Evolutionary conservation across 164 flowering plant genomes (phyloP), one percentile per base, ranked within the genome.

Genomic region (Stephania yunnanensis): DNA sequence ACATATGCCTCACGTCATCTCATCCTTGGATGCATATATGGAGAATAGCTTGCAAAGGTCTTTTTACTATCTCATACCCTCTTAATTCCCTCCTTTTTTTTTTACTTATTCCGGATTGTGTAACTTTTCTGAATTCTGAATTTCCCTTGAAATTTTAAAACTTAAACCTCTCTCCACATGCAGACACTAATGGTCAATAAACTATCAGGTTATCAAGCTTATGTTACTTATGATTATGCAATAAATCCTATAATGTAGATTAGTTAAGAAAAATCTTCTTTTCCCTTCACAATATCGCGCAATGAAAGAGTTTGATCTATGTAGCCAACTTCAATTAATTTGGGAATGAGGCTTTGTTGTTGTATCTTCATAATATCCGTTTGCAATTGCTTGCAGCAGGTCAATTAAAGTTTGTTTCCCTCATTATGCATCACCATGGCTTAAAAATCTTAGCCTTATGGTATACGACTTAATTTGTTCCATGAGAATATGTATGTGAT

Each of bases 41-140:
- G 99, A 93, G 45, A 83, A 72, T 81, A 94, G 94, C 64, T 80
- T 95, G 30, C 90, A 87, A 20, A 89, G 97, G 99, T 92, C 65
- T 58, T 13, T 58, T 58, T 58, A 17, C 65, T 58, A 17, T 58
- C 15, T 19, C 65, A 7, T 58, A 19, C 7, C 5, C 65, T 19
- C 65, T 58, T 17, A 17, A 48, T 48, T 36, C 4, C 15, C 3
- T 53, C 0, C 0, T 12, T 8, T 53, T 53, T 53, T 53, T 53
- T 58, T 58, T 58, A 2, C 65, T 58, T 58, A n/a, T 58, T 58
- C 15, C 65, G 15, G 65, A 58, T 58, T 58, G 65, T n/a, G 25
- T 58, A 0, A 3, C 6, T 58, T 58, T 7, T 58, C 65, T 58
- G 22, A 58, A 13, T 58, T 58, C 5, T 58, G n/a, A 19, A 48